Conservation (phyloP, 805 yeast species). For the Zygosaccharomyces siamensis region DNA sequence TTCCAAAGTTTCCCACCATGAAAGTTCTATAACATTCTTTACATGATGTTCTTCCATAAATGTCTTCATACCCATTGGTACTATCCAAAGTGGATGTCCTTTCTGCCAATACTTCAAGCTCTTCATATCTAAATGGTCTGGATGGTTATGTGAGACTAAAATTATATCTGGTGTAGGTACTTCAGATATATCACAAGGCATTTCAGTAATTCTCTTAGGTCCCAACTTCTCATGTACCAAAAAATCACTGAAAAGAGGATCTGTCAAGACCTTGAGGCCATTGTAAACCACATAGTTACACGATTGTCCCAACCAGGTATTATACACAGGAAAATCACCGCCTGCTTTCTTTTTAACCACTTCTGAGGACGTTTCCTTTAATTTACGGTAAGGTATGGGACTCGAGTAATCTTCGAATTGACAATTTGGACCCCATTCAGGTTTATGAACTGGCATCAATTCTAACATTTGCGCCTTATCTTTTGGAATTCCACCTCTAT, state of each 20-base stretch:
- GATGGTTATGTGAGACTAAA: conserved; percentile 89
- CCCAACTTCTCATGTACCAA: conserved; percentile 63
- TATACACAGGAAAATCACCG: conserved; percentile 17
- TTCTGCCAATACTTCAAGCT: conserved; percentile 41
- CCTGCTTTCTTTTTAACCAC: conserved; percentile 9
- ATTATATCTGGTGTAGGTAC: conserved; percentile 68
- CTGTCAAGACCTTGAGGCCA: conserved; percentile 73
- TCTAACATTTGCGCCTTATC: conserved; percentile 45
- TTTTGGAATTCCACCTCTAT: conserved; percentile 56
- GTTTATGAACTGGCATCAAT: conserved; percentile 55
- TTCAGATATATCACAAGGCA: conserved; percentile 62
- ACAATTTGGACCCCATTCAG: conserved; percentile 39
- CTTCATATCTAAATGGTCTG: conserved; percentile 80
- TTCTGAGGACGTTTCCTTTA: conserved; percentile 15
- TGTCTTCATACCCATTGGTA: conserved; percentile 71
- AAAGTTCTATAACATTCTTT: conserved; percentile 63
- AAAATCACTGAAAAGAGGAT: conserved; percentile 71
- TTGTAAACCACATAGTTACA: conserved; percentile 71
- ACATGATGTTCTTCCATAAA: conserved; percentile 57
- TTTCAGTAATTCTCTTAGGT: conserved; percentile 76
- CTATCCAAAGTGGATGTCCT: conserved; percentile 65
- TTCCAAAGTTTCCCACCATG: conserved; percentile 83
- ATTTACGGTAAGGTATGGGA: conserved; percentile 13
- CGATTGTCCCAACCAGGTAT: conserved; percentile 94
- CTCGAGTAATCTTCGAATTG: conserved; percentile 10